These are phyloP conservation scores for Ramaria sp. DNA, from an alignment of 768 basidiomycete genomes.

Conservation along the genomic window DNA sequence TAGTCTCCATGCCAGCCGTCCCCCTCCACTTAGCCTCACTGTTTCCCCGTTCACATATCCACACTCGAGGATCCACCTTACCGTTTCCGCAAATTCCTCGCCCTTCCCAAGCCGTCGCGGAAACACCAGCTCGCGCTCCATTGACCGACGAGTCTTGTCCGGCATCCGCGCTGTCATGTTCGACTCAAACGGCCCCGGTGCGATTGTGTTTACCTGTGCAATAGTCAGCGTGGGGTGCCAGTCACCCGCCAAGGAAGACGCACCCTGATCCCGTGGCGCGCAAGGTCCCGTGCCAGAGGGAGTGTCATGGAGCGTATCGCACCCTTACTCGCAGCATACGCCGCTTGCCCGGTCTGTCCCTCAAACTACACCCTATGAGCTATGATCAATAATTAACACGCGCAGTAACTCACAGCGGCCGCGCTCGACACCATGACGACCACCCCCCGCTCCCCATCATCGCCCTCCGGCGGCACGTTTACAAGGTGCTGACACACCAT, in stretches of 20 bases:
- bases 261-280: conserved; percentile 38
- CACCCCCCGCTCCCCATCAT: conserved; percentile 47
- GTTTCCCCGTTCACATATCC: conserved; percentile 47
- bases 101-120: conserved; percentile 36
- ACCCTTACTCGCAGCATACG: conserved; percentile 48
- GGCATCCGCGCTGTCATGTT: conserved; percentile 24
- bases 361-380: conserved; percentile 29
- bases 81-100: conserved; percentile 40
- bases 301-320: conserved; percentile 47
- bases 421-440: conserved; percentile 47
- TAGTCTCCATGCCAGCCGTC: conserved; percentile 11
- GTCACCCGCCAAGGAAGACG: neutral
- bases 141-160: conserved; percentile 15
- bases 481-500: conserved; percentile 41
- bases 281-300: conserved; percentile 50
- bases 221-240: neutral
- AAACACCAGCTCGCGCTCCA: conserved; percentile 19
- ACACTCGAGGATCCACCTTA: conserved; percentile 39
- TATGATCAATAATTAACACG: neutral
- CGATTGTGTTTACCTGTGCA: conserved; percentile 34
- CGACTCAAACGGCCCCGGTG: conserved; percentile 43
- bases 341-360: conserved; percentile 46
- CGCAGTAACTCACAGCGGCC: conserved; percentile 26
- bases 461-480: conserved; percentile 31
- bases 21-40: conserved; percentile 35